Base-by-base conservation (phyloP, 306 rosid genomes). In the Trichosanthes cucumerina region DNA sequence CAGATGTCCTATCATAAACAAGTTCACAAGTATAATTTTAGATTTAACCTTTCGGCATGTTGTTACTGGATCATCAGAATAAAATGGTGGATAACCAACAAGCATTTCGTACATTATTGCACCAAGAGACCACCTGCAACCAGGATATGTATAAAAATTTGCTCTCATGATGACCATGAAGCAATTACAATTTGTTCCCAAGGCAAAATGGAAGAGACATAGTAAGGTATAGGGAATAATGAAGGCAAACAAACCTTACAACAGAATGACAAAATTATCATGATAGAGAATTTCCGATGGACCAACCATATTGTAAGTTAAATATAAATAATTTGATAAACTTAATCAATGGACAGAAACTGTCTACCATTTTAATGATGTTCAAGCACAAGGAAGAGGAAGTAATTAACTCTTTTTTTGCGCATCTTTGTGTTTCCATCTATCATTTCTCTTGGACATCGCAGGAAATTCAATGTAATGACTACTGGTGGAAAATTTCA, bases 41-140 rank as follows among this genome's bases (percentile, higher is more conserved):
- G 66, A 65, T n/a, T 10, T 19, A 9, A 93, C 98, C 98, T 93
- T 93, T 89, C 98, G 82, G 86, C 98, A 93, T 33, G 98, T 86
- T 82, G 98, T 88, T 57, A 93, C 90, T 24, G 98, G 98, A 81
- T 93, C 96, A 76, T 92, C 98, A 49, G 96, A 89, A 82, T 92
- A 93, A 84, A 93, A 93, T 54, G 98, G 97, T 63, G 98, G 98
- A 82, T 91, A 93, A 69, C 97, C 98, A 75, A 93, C 91, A 59
- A 93, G 96, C 98, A 93, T 93, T 85, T 93, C 97, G 74, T 93
- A 93, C 96, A 88, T 85, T 83, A 93, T 92, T 56, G 98, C 98
- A 77, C 97, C 98, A 82, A 93, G 98, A 53, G 98, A 93, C 98
- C 98, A 93, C 97, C 98, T 93, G 83, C 85, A 84, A 66, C 79